Percentiles rank a stretch among this genome's conserved stretches.
phyloP scores from a whole-genome alignment of 306 rosid species.

The Comarum palustre region DNA sequence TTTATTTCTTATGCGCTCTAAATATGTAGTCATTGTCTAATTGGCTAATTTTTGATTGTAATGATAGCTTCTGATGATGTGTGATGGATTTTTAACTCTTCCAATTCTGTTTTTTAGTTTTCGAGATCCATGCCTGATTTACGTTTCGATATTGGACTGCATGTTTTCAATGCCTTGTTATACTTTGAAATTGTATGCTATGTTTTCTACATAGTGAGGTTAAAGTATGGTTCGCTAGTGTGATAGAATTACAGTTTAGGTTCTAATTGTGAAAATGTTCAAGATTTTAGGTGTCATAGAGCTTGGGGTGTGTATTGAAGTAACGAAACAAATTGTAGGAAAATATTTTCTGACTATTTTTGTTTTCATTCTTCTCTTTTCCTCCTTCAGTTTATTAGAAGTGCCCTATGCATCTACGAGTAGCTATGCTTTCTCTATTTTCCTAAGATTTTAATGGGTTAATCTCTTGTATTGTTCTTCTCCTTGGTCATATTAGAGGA shows the following conservation, averaged over 20 bases:
- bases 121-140: conserved; percentile 18
- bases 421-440: background rate
- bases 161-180: background rate
- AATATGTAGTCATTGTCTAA: background rate
- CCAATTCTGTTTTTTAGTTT: background rate
- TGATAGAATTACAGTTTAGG: background rate
- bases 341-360: conserved; percentile 5
- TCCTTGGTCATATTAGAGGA: conserved; percentile 43
- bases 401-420: background rate
- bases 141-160: conserved; percentile 1
- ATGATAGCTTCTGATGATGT: conserved; percentile 10
- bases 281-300: background rate
- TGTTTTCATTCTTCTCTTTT: background rate
- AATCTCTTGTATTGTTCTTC: background rate
- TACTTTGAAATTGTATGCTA: background rate
- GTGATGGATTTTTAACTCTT: background rate
- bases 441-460: background rate
- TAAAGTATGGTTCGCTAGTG: background rate
- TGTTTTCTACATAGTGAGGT: no score
- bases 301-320: background rate
- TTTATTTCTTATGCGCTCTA: background rate
- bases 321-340: background rate
- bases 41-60: background rate
- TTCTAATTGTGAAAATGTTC: background rate
- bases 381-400: background rate